Base-by-base conservation (phyloP, 306 rosid species). In the Medicago lupulina region DNA sequence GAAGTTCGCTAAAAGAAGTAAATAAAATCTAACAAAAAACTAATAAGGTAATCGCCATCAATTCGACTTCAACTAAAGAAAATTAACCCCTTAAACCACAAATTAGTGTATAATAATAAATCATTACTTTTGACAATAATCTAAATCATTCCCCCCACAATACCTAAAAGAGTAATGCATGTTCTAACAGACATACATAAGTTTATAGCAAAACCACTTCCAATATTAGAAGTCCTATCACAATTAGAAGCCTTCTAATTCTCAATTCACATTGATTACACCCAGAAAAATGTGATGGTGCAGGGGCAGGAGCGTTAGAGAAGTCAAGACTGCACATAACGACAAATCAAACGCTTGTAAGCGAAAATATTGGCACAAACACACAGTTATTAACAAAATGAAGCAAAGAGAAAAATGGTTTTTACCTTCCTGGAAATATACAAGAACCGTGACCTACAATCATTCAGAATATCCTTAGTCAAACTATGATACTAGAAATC, bases 391-490 rank as follows among this genome's bases (percentile, higher is more conserved):
- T 6, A 40, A 28, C 47, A 63, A 64, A 81, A 63, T 74, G 25
- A 78, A 73, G 16, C 71, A 69, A 64, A 75, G 8, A 53, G 58
- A 53, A 18, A 67, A 73, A 36, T 50, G 9, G 9, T 50, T 70
- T 80, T 51, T 71, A 90, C 96, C 92, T 88, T 84, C 89, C 96
- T 2, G 85, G 70, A 85, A 92, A 87, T 58, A 76, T 10, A 74
- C 92, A 88, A 21, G 91, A 81, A 58, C 93, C 90, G 77, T 89
- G 96, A 83, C 96, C 97, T 92, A 86, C 88, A 80, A 2, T 36
- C 8, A 39, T 67, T 77, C 58, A 58, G 28, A 55, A 74, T 21
- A 23, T 21, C 49, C 41, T 55, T 53, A 25, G 65, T 70, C 58
- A 70, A 34, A 18, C 17, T 49, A 39, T 69, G 55, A 69, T 44